A percentile compares a stretch with the other conserved stretches of the same genome.
phyloP scores from a whole-genome alignment of 2,329 filamentous ascomycete species.

The Colletotrichum destructivum region DNA sequence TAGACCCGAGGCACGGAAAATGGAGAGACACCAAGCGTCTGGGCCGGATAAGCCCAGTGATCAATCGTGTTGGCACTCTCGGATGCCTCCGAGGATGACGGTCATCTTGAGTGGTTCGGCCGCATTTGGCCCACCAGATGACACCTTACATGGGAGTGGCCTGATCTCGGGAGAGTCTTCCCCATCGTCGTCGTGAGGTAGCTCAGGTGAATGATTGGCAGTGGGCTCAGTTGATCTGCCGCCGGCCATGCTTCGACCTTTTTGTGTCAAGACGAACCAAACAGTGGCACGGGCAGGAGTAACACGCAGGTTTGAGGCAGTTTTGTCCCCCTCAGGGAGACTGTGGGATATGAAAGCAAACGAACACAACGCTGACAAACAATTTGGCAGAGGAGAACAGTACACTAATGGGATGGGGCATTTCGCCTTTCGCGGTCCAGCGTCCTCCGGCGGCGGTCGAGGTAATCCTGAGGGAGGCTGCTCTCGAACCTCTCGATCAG shows the following conservation, averaged over 20 bases:
- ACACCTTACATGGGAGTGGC: background rate
- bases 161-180: background rate
- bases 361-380: too few relatives aligned
- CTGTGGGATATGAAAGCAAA: too few relatives aligned
- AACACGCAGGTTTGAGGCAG: too few relatives aligned
- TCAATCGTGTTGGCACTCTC: background rate
- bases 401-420: too few relatives aligned
- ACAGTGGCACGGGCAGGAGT: too few relatives aligned
- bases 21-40: background rate
- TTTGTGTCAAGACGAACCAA: too few relatives aligned
- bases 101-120: background rate
- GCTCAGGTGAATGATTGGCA: background rate
- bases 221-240: background rate
- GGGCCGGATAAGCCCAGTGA: background rate
- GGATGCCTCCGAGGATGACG: background rate
- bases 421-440: background rate
- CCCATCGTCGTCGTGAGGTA: too few relatives aligned
- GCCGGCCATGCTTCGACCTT: too few relatives aligned
- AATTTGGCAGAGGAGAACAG: background rate
- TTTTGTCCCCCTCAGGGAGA: too few relatives aligned
- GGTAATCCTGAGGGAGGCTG: slow-evolving; percentile 25
- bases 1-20: background rate
- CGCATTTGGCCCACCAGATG: background rate
- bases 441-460: background rate
- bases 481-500: slow-evolving; percentile 37